Base-by-base conservation (phyloP, 179 eudicot species). In the Patellifolia procumbens region DNA sequence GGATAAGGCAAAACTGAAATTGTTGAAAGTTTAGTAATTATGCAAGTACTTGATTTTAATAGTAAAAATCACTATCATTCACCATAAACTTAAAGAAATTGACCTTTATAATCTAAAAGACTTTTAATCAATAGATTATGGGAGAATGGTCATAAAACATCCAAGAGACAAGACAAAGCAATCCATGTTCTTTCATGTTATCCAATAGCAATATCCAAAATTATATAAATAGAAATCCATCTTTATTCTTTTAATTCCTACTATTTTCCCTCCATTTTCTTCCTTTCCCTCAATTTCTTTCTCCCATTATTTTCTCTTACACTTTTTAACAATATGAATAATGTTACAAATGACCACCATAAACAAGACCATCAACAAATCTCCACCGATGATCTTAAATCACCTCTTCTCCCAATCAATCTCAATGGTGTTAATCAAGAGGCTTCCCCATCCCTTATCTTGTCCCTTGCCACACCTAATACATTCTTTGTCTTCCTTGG, bases 401-500 rank as follows among this genome's bases (percentile, higher is more conserved):
- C 87, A 24, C 94, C 94, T 19, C 93, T 92, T 42, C 88, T 91
- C 4, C 92, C 92, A 10, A 46, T 75, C 42, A 79, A 45, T 19
- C 80, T 51, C 1, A 76, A 39, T 49, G 28, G 29, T 1, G 35
- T 22, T 74, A 75, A 70, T 28, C 34, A 28, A 24, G 49, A 45
- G 70, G 60, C 26, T 81, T 75, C 80, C 79, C 63, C 39, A 5
- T 81, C 88, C 5, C 5, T 71, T 2, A 45, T 91, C n/a, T 55
- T 10, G 56, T 89, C 91, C 80, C 70, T 91, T 29, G 71, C 88
- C 76, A 89, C 89, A 9, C 83, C 84, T 2, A 92, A 89, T 16
- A 88, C 83, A 32, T 81, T 81, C 49, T 94, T 75, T 78, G 77
- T 92, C 8, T 66, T 94, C 0, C 79, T 92, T 39, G 98, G 98